Base-by-base conservation (phyloP, 352 stramenopile genomes). In the Phytopythium boreale region DNA sequence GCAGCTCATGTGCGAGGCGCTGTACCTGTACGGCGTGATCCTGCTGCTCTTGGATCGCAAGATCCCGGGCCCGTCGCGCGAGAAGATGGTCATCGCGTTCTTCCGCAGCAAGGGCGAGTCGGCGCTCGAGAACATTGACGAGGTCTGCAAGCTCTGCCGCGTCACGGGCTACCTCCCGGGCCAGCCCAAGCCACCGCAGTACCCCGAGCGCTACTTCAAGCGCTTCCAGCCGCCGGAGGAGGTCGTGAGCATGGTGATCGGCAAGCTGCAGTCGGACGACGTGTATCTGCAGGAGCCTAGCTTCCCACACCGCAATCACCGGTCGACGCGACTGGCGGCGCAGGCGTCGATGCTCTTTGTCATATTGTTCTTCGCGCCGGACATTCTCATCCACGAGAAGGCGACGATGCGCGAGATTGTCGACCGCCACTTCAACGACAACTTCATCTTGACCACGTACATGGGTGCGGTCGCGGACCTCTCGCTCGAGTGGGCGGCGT, bases 321-420 rank as follows among this genome's bases (percentile, higher is more conserved):
- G 95, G 11, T 97, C 88, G 41, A 97, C 88, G 22, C 85, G 93
- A 29, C 79, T 98, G 11, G 89, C 92, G 24, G 74, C 66, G 4
- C 96, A 98, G 63, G 94, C 95, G 24, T 97, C 88, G 20, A 97
- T 98, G 89, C 78, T 98, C 2, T 98, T 98, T 70, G 93, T 98
- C 26, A 96, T 98, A 55, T 65, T 98, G 36, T 98, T 95, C 73
- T 98, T 98, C 62, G 88, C 91, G 14, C 90, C 95, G 0, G 83
- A 95, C 31, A 96, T 97, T 61, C 61, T 98, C 20, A 96, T 96
- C 63, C 87, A 96, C 62, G 92, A 98, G 37, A 89, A 93, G 52
- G 79, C 87, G 47, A 97, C 77, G 58, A 96, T 98, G 88, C 88
- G 95, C 47, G 93, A 98, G 73, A 97, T 98, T 61, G 94, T 98